Conservation (phyloP, 1,284 basidiomycete genomes). For the Cutaneotrichosporon cutaneum region DNA sequence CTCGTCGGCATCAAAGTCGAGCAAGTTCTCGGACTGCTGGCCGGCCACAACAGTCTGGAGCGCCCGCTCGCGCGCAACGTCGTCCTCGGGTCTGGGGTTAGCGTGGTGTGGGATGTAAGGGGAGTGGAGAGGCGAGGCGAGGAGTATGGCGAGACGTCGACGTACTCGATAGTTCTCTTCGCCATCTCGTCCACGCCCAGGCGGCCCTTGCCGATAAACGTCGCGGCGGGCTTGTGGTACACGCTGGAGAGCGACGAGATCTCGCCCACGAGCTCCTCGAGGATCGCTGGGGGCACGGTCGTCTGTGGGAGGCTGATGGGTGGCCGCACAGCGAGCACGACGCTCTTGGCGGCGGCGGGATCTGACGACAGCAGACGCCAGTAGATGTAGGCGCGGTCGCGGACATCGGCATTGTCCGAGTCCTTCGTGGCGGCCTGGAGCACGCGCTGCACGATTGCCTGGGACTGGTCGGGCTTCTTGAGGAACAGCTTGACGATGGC, state of each 20-base stretch:
- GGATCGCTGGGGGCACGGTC: slow-evolving; percentile 81
- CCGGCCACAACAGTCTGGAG: slow-evolving; percentile 84
- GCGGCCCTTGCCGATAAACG: slow-evolving; percentile 80
- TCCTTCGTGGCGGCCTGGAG: slow-evolving; percentile 97
- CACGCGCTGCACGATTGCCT: slow-evolving; percentile 89
- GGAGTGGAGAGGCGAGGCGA: too few relatives aligned
- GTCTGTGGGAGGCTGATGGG: slow-evolving; percentile 90
- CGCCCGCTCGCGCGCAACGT: slow-evolving; percentile 71
- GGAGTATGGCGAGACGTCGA: slow-evolving; percentile 30
- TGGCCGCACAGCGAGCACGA: slow-evolving; percentile 85
- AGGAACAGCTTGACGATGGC: slow-evolving; percentile 96
- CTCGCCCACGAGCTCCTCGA: slow-evolving; percentile 89
- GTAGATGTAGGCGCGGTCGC: slow-evolving; percentile 93
- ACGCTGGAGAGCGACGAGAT: slow-evolving; percentile 85
- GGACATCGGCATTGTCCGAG: slow-evolving; percentile 92
- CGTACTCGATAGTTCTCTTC: slow-evolving; percentile 65
- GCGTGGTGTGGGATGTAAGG: slow-evolving; percentile 22
- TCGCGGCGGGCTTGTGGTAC: slow-evolving; percentile 92
- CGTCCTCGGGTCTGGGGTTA: slow-evolving; percentile 59
- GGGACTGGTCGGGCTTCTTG: slow-evolving; percentile 86
- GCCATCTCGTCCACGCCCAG: slow-evolving; percentile 80
- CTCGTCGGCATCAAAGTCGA: slow-evolving; percentile 80
- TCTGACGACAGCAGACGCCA: slow-evolving; percentile 93
- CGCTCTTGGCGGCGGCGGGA: slow-evolving; percentile 88
- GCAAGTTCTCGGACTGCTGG: slow-evolving; percentile 89